Percentiles rank a stretch among this genome's conserved stretches.
Conservation (phyloP, 176 grass and related monocot species). For the Aegilops tauschii region DNA sequence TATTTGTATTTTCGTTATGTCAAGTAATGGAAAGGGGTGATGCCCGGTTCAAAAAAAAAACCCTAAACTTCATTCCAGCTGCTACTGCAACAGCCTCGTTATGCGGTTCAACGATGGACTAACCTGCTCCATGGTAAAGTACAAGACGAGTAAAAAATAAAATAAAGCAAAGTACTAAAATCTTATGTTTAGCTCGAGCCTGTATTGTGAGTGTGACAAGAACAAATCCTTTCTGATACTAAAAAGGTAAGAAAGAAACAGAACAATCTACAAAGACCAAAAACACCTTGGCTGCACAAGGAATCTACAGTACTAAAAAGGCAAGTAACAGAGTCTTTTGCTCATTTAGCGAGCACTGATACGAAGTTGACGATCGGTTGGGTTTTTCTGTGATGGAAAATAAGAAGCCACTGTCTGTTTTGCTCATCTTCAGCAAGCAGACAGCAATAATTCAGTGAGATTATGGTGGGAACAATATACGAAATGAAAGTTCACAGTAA, state of each 20-base stretch:
- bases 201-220: not conserved
- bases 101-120: not conserved
- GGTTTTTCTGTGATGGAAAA: too few species aligned
- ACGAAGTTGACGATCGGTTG: too few species aligned
- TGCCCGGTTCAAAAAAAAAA: not conserved
- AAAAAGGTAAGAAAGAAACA: not conserved
- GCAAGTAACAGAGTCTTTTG: not conserved
- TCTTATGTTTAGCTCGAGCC: not conserved
- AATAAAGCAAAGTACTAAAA: not conserved
- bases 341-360: not conserved
- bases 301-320: not conserved
- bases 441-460: not conserved
- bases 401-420: not conserved
- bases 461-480: too few species aligned
- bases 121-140: not conserved
- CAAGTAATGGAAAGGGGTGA: too few species aligned
- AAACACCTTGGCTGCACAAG: constrained; percentile 4
- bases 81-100: not conserved
- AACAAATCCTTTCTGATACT: not conserved
- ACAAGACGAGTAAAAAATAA: not conserved
- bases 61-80: constrained; percentile 55
- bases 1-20: too few species aligned
- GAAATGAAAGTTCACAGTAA: too few species aligned
- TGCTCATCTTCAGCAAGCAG: not conserved
- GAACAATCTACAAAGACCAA: not conserved